Conservation (phyloP, 2,329 filamentous ascomycete genomes). For the Colletotrichum aenigma region DNA sequence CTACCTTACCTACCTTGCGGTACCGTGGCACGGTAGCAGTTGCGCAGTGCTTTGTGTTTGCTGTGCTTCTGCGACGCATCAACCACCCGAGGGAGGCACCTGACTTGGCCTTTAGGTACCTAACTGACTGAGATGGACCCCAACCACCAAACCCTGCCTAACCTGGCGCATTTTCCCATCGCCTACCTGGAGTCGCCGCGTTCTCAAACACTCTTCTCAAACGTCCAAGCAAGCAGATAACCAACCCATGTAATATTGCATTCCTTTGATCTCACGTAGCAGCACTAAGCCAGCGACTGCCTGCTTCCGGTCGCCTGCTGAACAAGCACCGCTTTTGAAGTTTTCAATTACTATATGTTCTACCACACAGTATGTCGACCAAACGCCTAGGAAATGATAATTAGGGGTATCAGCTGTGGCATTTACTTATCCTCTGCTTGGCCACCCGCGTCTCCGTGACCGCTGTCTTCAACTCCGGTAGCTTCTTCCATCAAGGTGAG, state of each 20-base stretch:
- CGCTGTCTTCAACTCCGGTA: not conserved
- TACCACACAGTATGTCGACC: not conserved
- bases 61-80: not conserved
- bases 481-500: not conserved
- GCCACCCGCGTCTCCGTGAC: not conserved
- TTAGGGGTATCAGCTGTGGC: not conserved
- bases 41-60: not conserved
- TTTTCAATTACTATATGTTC: not conserved
- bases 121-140: not conserved
- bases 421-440: constrained; percentile 1
- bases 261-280: not conserved
- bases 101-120: not conserved
- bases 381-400: not conserved
- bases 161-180: not conserved
- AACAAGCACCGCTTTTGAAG: not conserved
- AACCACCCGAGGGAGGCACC: not conserved
- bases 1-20: no score
- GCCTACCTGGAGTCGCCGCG: not conserved
- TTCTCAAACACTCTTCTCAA: not conserved
- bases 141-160: not conserved
- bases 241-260: not conserved
- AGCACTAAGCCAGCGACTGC: not conserved
- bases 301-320: not conserved
- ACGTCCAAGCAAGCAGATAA: not conserved
- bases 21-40: not conserved